phyloP scores from a whole-genome alignment of 768 basidiomycete species.

The Lentinula boryana region DNA sequence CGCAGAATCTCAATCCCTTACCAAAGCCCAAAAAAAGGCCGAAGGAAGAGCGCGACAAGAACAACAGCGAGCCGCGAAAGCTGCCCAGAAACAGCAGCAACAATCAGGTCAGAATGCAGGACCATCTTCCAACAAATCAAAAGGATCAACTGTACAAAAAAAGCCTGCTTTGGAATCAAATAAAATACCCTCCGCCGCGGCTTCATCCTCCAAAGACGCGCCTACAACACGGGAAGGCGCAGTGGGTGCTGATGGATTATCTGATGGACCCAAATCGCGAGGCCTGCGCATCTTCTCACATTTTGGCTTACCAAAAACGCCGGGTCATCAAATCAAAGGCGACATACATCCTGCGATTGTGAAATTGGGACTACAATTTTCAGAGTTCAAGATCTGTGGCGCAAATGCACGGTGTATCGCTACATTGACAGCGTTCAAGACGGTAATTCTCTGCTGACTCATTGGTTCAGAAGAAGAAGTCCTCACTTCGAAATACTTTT shows the following conservation, averaged over 20 bases:
- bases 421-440: constrained; percentile 86
- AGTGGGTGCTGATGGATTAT: constrained; percentile 19
- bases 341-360: constrained; percentile 90
- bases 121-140: constrained; percentile 10
- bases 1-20: constrained; percentile 28
- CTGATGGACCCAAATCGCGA: constrained; percentile 42
- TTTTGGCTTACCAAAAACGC: constrained; percentile 68
- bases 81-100: constrained; percentile 32
- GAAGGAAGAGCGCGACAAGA: constrained; percentile 78
- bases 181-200: constrained; percentile 10
- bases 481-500: background rate
- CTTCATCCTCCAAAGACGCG: constrained; percentile 22
- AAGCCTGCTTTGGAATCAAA: constrained; percentile 17
- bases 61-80: constrained; percentile 74
- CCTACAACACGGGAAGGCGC: constrained; percentile 14
- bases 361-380: constrained; percentile 83
- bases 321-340: constrained; percentile 55
- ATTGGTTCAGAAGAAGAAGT: too few relatives aligned
- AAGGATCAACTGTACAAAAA: constrained; percentile 18
- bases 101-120: constrained; percentile 9
- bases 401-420: constrained; percentile 96
- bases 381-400: constrained; percentile 88
- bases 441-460: constrained; percentile 37
- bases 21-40: constrained; percentile 76
- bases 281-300: constrained; percentile 74